Evolutionary conservation across 768 basidiomycete species (phyloP), one percentile per base, ranked within the genome.

Genomic region (Terana coerulea): DNA sequence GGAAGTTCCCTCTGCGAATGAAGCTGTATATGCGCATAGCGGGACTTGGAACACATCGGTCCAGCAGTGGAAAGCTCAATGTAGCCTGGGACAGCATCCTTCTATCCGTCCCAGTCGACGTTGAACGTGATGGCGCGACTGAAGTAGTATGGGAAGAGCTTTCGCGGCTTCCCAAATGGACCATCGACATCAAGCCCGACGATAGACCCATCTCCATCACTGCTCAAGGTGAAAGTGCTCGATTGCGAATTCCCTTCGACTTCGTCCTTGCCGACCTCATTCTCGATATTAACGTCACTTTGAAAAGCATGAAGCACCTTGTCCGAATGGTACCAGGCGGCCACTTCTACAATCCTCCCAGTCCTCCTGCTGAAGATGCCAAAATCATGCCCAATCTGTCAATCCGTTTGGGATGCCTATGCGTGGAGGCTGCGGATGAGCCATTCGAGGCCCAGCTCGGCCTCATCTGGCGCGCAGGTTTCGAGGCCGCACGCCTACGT

Each of bases 361-460:
- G 66, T 14, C 94, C 95, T 1, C 73, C 72, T 31, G 73, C 84
- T 0, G 91, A 95, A 65, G 75, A 71, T 2, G 81, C 93, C 0
- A 97, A 92, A 67, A 58, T 63, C 0, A 68, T 93, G 2, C 91
- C 91, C 0, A 73, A 75, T 48, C 62, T 95, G 39, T 69, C 70
- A 0, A 62, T 95, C 39, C 70, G 64, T 9, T 66, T 94, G 44
- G 73, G 75, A n/a, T 74, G 74, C 37, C 60, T 95, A 29, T 82
- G 80, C 42, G 60, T 91, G 8, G 93, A 97, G 66, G 84, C 84
- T 22, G 80, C 83, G 21, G 95, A 98, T 65, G 89, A 93, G 59
- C 79, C 84, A 1, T 81, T 97, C 51, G 95, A 98, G 67, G 77
- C 79, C 14, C 80, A 75, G 53, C 68, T 97, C 17, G 87, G 81